Percentiles rank a stretch among this genome's conserved stretches.
These are phyloP conservation scores for Phytophthora aleatoria DNA, from an alignment of 352 stramenopile genomes.

Conservation along the genomic window DNA sequence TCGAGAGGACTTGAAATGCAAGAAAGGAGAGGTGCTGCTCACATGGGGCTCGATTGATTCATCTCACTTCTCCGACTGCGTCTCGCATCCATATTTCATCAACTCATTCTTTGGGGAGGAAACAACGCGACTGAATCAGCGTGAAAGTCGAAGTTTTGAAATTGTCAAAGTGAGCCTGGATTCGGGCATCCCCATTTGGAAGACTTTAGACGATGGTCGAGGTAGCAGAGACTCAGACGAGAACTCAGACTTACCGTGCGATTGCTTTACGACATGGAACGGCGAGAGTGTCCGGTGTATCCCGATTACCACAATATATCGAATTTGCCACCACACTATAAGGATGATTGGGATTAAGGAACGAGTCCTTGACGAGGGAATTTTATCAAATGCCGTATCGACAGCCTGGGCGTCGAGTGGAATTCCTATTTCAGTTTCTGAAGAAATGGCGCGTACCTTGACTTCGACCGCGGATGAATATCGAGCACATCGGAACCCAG, in stretches of 20 bases:
- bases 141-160: slow-evolving; percentile 65
- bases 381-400: slow-evolving; percentile 44
- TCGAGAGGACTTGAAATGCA: slow-evolving; percentile 34
- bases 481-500: slow-evolving; percentile 43
- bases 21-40: slow-evolving; percentile 41
- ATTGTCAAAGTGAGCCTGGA: slow-evolving; percentile 74
- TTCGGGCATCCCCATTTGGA: slow-evolving; percentile 68
- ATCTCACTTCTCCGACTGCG: slow-evolving; percentile 49
- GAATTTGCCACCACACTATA: slow-evolving; percentile 41
- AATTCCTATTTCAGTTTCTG: slow-evolving; percentile 23
- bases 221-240: slow-evolving; percentile 8
- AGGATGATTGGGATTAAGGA: slow-evolving; percentile 53
- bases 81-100: slow-evolving; percentile 80
- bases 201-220: slow-evolving; percentile 41
- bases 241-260: slow-evolving; percentile 26
- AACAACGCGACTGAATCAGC: slow-evolving; percentile 46
- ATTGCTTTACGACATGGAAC: slow-evolving; percentile 50
- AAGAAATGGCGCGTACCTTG: slow-evolving; percentile 30
- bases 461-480: slow-evolving; percentile 39
- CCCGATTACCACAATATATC: slow-evolving; percentile 30
- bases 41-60: slow-evolving; percentile 54
- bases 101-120: slow-evolving; percentile 72
- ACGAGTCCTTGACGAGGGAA: slow-evolving; percentile 44
- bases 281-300: slow-evolving; percentile 35
- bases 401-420: slow-evolving; percentile 31